Base-by-base conservation (phyloP, 176 grass and related monocot genomes). In the Oryza nivara region DNA sequence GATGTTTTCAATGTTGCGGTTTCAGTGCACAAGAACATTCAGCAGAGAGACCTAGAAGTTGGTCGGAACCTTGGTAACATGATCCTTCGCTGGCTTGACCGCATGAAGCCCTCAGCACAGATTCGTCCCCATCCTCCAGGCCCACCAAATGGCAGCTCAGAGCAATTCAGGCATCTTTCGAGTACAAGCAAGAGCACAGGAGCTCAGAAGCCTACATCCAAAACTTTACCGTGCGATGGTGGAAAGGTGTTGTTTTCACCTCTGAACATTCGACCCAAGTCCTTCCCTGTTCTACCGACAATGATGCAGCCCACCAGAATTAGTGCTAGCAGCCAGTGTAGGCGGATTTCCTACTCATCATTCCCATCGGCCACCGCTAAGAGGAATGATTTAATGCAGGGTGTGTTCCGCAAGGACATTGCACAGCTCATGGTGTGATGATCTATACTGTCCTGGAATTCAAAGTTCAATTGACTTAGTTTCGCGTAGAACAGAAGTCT, bases 21-120 rank as follows among this genome's bases (percentile, higher is more conserved):
- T 47, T 93, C 89, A 72, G 91, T 98, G 51, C 96, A 98, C 86
- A 98, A 92, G 84, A 93, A 94, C 86, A 92, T 98, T 74, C 96
- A 98, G 86, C 71, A 98, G 43, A 95, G 93, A 68, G 93, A 96
- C 87, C 76, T 94, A 45, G 91, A 95, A 73, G 89, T 88, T 14
- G 96, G 96, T 28, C 89, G 91, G 20, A 98, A 92, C 80, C 74
- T 98, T 7, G 96, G 96, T 22, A 98, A 88, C 35, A 75, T 74
- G 15, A 90, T 98, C 64, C 91, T 98, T 34, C 91, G 93, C 51
- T 95, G 89, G 91, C 91, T 98, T 20, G 91, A 98, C 32, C 88
- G 86, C 89, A 95, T 98, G 91, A 98, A 98, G 81, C 96, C 96
- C 48, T 96, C 96, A 0, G 96, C 96, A 46, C 88, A 96, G 90